These are phyloP conservation scores for Microsporum canis DNA, from an alignment of 2,329 filamentous ascomycete genomes.

Conservation along the genomic window DNA sequence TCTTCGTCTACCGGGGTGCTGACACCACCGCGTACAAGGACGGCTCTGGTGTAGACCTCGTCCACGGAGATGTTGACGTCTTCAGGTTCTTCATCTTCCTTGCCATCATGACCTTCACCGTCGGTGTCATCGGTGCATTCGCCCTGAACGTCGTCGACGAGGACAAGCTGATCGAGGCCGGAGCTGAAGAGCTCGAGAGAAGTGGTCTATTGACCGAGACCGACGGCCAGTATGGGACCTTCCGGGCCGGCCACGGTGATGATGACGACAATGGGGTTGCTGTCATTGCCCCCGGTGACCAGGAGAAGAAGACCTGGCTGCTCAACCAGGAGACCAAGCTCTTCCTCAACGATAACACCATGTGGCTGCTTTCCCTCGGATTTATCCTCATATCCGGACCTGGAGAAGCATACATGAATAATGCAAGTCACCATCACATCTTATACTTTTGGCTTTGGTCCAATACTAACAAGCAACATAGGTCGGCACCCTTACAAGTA, in stretches of 20 bases:
- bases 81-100: slow-evolving; percentile 84
- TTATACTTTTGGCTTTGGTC: not conserved
- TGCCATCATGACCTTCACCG: slow-evolving; percentile 54
- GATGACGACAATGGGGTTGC: slow-evolving; percentile 4
- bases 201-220: slow-evolving; percentile 64
- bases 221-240: slow-evolving; percentile 37
- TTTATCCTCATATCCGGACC: slow-evolving; percentile 92
- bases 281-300: slow-evolving; percentile 39
- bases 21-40: slow-evolving; percentile 56
- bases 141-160: slow-evolving; percentile 59
- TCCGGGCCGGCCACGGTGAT: slow-evolving; percentile 25
- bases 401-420: slow-evolving; percentile 97
- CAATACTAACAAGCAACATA: slow-evolving; percentile 14
- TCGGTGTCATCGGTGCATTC: slow-evolving; percentile 64
- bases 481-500: slow-evolving; percentile 83
- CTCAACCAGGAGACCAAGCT: slow-evolving; percentile 80
- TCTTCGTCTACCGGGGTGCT: slow-evolving; percentile 20
- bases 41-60: slow-evolving; percentile 47
- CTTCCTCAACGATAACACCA: slow-evolving; percentile 78
- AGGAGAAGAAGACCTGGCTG: slow-evolving; percentile 74
- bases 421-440: slow-evolving; percentile 35
- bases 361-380: slow-evolving; percentile 87
- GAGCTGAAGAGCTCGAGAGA: slow-evolving; percentile 79
- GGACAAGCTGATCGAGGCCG: slow-evolving; percentile 70
- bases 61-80: slow-evolving; percentile 53